These are phyloP conservation scores for Paraphoma chrysanthemicola DNA, from an alignment of 2,329 filamentous ascomycete species.

Conservation along the genomic window DNA sequence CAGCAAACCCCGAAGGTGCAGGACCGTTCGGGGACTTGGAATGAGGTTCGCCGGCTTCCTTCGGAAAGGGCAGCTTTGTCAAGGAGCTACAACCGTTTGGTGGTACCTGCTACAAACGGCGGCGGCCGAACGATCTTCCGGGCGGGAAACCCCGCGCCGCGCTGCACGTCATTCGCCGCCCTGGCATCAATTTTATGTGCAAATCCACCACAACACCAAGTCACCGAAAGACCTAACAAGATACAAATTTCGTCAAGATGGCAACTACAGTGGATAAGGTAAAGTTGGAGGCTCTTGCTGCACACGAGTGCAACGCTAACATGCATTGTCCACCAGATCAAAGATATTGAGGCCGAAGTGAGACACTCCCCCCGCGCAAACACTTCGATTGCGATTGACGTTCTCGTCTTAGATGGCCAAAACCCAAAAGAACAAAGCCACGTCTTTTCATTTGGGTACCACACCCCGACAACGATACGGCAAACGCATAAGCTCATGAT, in stretches of 20 bases:
- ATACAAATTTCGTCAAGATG: constrained; percentile 67
- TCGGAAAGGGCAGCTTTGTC: constrained; percentile 25
- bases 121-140: constrained; percentile 24
- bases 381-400: constrained; percentile 28
- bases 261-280: constrained; percentile 98
- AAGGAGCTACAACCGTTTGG: constrained; percentile 7
- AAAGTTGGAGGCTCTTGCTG: constrained; percentile 29
- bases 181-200: constrained; percentile 18
- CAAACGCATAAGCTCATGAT: constrained; percentile 29
- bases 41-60: constrained; percentile 24
- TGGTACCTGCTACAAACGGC: neutral
- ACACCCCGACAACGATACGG: neutral
- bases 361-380: constrained; percentile 42
- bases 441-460: constrained; percentile 83
- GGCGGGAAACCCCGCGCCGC: neutral
- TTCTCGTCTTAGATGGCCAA: constrained; percentile 75
- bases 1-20: constrained; percentile 1
- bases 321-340: constrained; percentile 69
- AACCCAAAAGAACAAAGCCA: constrained; percentile 97
- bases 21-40: constrained; percentile 10
- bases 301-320: neutral
- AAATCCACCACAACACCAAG: constrained; percentile 7
- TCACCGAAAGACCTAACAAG: constrained; percentile 7
- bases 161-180: neutral
- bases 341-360: constrained; percentile 95